Conservation (phyloP, 2,329 filamentous ascomycete species). For the Cladorrhinum sp. region DNA sequence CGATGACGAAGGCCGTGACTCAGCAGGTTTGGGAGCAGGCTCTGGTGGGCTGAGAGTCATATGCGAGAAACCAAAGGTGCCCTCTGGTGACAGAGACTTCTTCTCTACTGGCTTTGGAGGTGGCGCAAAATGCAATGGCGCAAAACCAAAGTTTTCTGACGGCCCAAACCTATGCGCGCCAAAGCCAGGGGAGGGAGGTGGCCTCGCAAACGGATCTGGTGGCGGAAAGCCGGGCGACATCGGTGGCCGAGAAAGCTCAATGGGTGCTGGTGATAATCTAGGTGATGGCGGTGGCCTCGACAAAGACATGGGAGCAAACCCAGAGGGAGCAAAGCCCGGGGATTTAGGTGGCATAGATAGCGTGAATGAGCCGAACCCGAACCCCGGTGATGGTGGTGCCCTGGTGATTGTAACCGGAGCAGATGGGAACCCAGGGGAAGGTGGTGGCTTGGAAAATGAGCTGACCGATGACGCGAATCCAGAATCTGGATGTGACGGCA, state of each 20-base stretch:
- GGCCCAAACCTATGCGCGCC: constrained; percentile 39
- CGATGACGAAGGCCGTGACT: not conserved
- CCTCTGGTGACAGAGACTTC: constrained; percentile 4
- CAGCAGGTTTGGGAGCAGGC: not conserved
- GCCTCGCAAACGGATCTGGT: constrained; percentile 34
- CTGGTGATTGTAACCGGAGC: constrained; percentile 24
- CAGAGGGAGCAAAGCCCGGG: constrained; percentile 23
- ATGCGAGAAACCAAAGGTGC: constrained; percentile 1
- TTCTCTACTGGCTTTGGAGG: constrained; percentile 12
- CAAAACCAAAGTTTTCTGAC: constrained; percentile 42
- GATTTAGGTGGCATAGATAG: constrained; percentile 19
- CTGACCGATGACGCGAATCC: constrained; percentile 24
- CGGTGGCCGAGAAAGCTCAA: constrained; percentile 32
- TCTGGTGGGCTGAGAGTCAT: not conserved
- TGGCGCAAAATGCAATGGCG: constrained; percentile 28
- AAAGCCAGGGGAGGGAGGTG: constrained; percentile 47
- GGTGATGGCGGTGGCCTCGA: constrained; percentile 30
- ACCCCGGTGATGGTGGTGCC: constrained; percentile 42
- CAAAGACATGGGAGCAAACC: constrained; percentile 32
- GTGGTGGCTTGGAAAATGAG: constrained; percentile 26
- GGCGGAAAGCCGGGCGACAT: constrained; percentile 27
- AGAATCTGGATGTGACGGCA: constrained; percentile 34
- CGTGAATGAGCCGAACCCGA: constrained; percentile 29
- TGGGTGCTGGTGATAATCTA: constrained; percentile 25
- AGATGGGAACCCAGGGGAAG: constrained; percentile 29